Base-by-base conservation (phyloP, 495 filamentous ascomycete species). In the Jackrogersella multiformis region DNA sequence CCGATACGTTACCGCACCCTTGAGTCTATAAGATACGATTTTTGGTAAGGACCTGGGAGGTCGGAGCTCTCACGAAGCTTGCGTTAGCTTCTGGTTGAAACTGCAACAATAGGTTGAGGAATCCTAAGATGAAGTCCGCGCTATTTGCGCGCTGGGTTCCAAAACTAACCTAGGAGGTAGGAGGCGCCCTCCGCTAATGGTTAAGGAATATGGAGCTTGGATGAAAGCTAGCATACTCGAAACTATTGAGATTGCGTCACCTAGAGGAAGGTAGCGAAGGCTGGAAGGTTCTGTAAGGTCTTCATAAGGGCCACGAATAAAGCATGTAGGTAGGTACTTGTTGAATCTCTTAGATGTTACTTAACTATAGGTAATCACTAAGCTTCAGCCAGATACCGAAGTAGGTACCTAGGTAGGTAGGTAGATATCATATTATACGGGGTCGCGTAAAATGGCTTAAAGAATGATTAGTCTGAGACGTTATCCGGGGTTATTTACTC, bases 401-500 rank as follows among this genome's bases (percentile, higher is more conserved):
- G n/a, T n/a, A n/a, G n/a, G n/a, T n/a, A n/a, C n/a, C n/a, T n/a
- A n/a, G n/a, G n/a, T n/a, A n/a, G n/a, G n/a, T n/a, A n/a, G n/a
- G n/a, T n/a, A 30, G 7, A 7, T 7, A 30, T 46, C 7, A 8
- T 45, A 10, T 2, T n/a, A 26, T 24, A 10, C 42, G 5, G 42
- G 21, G 42, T 20, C 23, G 42, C 12, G 42, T 26, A 28, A 46
- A 46, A 46, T 21, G 10, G 21, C 20, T 21, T 46, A 26, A 21
- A 46, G 1, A 5, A 15, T 46, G 12, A 24, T 21, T 46, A 46
- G 42, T 46, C 21, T 1, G 0, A 24, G 42, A 10, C 26, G 20
- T 46, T 46, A 46, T 46, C 42, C 42, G 42, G 42, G 21, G 42
- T 24, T 46, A 21, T 26, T 26, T 24, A 46, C 42, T 46, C 26